phyloP scores from a whole-genome alignment of 495 filamentous ascomycete genomes.

The Chaetomidium leptoderma region DNA sequence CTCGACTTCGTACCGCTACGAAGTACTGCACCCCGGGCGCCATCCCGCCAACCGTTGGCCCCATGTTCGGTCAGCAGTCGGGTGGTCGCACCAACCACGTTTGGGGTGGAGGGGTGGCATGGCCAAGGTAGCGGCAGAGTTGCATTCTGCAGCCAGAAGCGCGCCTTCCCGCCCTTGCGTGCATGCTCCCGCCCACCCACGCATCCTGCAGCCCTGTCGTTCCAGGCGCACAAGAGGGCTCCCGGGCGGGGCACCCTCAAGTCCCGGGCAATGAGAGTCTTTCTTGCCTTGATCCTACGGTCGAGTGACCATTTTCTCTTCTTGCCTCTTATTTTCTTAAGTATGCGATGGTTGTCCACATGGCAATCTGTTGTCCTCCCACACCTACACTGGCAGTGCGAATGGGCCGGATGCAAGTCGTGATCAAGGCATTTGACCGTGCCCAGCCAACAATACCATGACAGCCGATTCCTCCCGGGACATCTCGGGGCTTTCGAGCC shows the following conservation, averaged over 20 bases:
- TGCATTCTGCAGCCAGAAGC: slow-evolving; percentile 14
- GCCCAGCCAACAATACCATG: slow-evolving; percentile 7
- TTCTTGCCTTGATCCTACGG: slow-evolving; percentile 2
- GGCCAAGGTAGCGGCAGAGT: neutral
- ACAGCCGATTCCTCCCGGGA: slow-evolving; percentile 4
- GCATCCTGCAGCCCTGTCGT: slow-evolving; percentile 20
- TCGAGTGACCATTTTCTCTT: neutral
- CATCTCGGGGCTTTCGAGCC: slow-evolving; percentile 11
- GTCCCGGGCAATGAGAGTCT: neutral
- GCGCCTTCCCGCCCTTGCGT: slow-evolving; percentile 27
- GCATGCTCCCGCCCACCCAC: slow-evolving; percentile 15
- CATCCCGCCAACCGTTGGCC: neutral
- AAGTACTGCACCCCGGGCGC: too few species aligned
- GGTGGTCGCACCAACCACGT: neutral
- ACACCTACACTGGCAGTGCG: neutral
- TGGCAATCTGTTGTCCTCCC: neutral
- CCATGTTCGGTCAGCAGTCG: neutral
- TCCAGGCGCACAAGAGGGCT: slow-evolving; percentile 31
- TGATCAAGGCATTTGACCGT: neutral
- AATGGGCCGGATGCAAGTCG: neutral
- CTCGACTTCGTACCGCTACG: neutral
- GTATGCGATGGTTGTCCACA: neutral
- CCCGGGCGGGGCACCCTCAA: slow-evolving; percentile 15
- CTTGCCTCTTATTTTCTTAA: neutral
- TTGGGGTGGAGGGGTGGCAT: neutral